Percentiles rank a stretch among this genome's conserved stretches.
Evolutionary conservation across 441 rosid species (phyloP).

Genomic region (Croton laevigatus): DNA sequence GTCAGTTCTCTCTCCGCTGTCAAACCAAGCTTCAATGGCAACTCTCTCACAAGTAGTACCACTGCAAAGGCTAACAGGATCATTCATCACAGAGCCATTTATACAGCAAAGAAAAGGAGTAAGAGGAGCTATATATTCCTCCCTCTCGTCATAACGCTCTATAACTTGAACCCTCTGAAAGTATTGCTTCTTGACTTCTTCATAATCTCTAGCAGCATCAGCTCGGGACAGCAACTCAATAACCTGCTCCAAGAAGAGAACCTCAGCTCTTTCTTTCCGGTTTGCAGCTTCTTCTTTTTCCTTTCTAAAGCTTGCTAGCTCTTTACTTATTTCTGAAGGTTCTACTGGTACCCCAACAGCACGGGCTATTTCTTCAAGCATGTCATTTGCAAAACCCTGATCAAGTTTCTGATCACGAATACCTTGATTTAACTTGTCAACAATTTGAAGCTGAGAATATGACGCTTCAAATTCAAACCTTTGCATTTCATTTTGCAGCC

Average conservation of each 20-base stretch:
- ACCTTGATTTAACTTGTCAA: constrained; percentile 56
- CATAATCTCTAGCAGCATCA: constrained; percentile 63
- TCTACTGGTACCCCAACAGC: constrained; percentile 70
- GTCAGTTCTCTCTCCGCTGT: constrained; percentile 43
- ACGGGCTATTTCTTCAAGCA: constrained; percentile 59
- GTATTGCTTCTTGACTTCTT: constrained; percentile 50
- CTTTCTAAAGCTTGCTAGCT: constrained; percentile 54
- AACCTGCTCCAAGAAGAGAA: constrained; percentile 66
- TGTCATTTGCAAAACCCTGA: constrained; percentile 61
- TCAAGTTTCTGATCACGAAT: constrained; percentile 54
- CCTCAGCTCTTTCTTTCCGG: constrained; percentile 62
- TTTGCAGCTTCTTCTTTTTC: constrained; percentile 64
- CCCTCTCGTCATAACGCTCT: constrained; percentile 39
- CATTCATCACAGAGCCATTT: constrained; percentile 46
- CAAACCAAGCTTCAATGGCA: constrained; percentile 52
- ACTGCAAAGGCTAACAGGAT: constrained; percentile 69
- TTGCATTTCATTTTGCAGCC: constrained; percentile 68
- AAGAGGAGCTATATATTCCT: constrained; percentile 50
- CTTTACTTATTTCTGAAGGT: constrained; percentile 63
- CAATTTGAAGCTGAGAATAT: constrained; percentile 47
- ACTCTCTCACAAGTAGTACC: constrained; percentile 77
- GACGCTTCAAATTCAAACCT: constrained; percentile 57
- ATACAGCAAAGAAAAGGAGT: constrained; percentile 49
- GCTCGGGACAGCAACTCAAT: constrained; percentile 69
- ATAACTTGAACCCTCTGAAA: constrained; percentile 45